Evolutionary conservation across 73 alveolate species (phyloP).

Genomic region (Paramecium tetraurelia): DNA sequence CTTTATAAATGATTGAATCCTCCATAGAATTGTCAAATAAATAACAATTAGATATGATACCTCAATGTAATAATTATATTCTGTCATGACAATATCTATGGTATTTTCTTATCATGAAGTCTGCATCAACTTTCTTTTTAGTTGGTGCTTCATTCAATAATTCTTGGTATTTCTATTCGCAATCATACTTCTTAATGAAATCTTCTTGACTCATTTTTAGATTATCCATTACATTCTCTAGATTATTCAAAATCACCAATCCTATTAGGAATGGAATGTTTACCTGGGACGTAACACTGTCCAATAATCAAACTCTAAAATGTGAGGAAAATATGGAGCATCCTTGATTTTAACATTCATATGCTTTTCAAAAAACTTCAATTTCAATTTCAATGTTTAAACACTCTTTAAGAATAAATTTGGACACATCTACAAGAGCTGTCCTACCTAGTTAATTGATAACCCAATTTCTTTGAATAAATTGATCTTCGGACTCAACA

Average conservation of each 20-base stretch:
- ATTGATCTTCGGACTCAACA: conserved; percentile 8
- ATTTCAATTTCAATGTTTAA: not conserved
- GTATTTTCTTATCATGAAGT: not conserved
- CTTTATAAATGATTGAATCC: not conserved
- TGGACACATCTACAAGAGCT: not conserved
- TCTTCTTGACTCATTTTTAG: not conserved
- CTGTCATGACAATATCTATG: conserved; percentile 12
- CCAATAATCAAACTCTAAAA: conserved; percentile 15
- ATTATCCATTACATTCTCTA: not conserved
- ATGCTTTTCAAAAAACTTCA: not conserved
- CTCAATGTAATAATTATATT: not conserved
- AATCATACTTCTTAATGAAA: not conserved
- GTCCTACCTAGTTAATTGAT: not conserved
- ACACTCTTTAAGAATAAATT: not conserved
- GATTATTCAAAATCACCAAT: not conserved
- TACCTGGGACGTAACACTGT: conserved; percentile 9
- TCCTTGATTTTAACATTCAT: not conserved
- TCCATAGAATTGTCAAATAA: not conserved
- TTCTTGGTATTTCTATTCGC: not conserved
- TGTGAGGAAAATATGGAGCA: not conserved
- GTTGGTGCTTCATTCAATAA: not conserved
- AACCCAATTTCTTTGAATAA: not conserved
- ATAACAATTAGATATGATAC: not conserved
- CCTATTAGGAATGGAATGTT: not conserved
- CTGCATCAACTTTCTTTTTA: not conserved